A percentile compares a stretch with the other conserved stretches of the same genome.
Evolutionary conservation across 768 basidiomycete species (phyloP).

Genomic region (Phaeotremella fagi): DNA sequence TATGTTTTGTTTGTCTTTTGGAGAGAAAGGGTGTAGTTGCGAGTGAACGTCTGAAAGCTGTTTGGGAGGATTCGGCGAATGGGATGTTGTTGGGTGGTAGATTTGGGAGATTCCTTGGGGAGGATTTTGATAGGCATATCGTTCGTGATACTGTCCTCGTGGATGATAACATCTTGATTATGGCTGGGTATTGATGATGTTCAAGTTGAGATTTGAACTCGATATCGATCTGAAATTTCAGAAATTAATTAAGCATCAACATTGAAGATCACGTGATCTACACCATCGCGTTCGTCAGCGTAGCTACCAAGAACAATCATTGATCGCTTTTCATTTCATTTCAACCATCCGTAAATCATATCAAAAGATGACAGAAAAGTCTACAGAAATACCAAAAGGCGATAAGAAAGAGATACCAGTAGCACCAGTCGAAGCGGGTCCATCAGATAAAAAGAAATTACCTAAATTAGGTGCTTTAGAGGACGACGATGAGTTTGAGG

Average conservation of each 20-base stretch:
- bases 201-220: too few species aligned
- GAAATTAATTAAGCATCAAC: not conserved
- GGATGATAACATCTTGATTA: too few species aligned
- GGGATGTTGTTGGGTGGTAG: not conserved
- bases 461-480: constrained; percentile 83
- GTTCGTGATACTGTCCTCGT: too few species aligned
- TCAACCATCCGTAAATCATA: not conserved
- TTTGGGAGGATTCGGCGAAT: not conserved
- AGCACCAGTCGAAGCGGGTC: constrained; percentile 4
- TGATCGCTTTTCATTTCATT: not conserved
- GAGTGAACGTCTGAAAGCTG: not conserved
- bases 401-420: constrained; percentile 1
- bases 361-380: constrained; percentile 12
- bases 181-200: too few species aligned
- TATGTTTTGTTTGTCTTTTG: not conserved
- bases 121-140: too few species aligned
- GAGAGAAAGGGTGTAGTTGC: not conserved
- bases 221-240: too few species aligned
- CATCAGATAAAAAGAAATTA: constrained; percentile 46
- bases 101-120: not conserved
- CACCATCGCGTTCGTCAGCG: too few species aligned
- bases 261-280: not conserved
- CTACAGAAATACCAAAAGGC: not conserved
- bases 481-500: constrained; percentile 91
- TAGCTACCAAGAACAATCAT: too few species aligned